Conservation (phyloP, 2,329 filamentous ascomycete species). For the Paramyrothecium roridum region DNA sequence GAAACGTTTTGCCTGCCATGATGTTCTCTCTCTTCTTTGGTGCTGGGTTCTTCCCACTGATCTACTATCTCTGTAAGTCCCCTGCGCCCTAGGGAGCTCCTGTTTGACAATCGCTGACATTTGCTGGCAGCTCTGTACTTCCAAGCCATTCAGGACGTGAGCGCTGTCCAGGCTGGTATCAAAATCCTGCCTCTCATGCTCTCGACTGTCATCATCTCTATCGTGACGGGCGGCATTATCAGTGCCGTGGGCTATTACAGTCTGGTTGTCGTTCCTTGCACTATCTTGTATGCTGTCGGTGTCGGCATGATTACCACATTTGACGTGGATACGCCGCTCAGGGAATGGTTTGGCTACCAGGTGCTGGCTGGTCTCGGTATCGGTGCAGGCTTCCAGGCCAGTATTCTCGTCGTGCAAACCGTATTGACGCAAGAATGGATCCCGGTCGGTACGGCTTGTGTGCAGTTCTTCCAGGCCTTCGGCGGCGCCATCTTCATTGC, state of each 20-base stretch:
- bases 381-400: constrained; percentile 45
- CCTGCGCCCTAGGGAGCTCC: neutral
- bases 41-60: constrained; percentile 48
- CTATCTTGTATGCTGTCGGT: constrained; percentile 41
- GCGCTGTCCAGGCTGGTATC: constrained; percentile 51
- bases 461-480: constrained; percentile 62
- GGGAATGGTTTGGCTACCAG: constrained; percentile 57
- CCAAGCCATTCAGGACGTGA: constrained; percentile 50
- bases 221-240: constrained; percentile 39
- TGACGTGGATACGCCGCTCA: constrained; percentile 38
- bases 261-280: constrained; percentile 36
- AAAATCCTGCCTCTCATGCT: constrained; percentile 52
- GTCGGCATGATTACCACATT: constrained; percentile 54
- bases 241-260: constrained; percentile 39
- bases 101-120: constrained; percentile 7
- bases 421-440: constrained; percentile 44
- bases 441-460: constrained; percentile 47
- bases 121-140: constrained; percentile 42
- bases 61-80: constrained; percentile 49
- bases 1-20: constrained; percentile 36
- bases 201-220: constrained; percentile 44
- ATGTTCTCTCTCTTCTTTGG: constrained; percentile 47
- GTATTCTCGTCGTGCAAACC: constrained; percentile 49
- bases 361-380: constrained; percentile 53
- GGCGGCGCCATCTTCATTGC: constrained; percentile 65